These are phyloP conservation scores for Pseudogymnoascus sp. DNA, from an alignment of 2,329 filamentous ascomycete genomes.

Conservation along the genomic window DNA sequence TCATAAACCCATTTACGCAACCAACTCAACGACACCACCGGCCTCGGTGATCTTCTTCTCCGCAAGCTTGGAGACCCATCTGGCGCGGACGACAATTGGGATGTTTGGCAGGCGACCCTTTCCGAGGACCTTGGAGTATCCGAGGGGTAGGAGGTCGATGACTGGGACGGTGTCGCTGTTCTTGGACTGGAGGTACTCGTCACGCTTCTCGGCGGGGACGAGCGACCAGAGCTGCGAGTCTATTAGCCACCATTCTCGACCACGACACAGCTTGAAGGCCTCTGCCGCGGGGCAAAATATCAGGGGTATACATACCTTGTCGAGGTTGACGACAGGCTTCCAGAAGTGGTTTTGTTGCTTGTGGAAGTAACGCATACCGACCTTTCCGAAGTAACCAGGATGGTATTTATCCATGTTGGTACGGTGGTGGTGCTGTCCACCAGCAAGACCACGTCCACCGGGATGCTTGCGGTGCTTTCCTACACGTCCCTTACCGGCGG, in stretches of 20 bases:
- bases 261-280: not conserved
- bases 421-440: constrained; percentile 98
- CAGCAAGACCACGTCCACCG: constrained; percentile 80
- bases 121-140: constrained; percentile 97
- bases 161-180: constrained; percentile 92
- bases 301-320: constrained; percentile 63
- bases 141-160: constrained; percentile 92
- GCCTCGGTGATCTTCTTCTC: constrained; percentile 99
- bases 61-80: constrained; percentile 92
- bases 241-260: not conserved
- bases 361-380: constrained; percentile 95
- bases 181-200: constrained; percentile 74
- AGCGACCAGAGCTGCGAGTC: constrained; percentile 78
- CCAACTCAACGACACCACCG: constrained; percentile 90
- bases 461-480: constrained; percentile 97
- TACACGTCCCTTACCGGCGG: constrained; percentile 94
- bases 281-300: not conserved
- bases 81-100: constrained; percentile 87
- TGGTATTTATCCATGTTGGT: constrained; percentile 92
- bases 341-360: constrained; percentile 92
- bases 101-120: constrained; percentile 94
- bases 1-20: constrained; percentile 56
- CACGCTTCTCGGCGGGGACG: constrained; percentile 85
- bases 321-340: constrained; percentile 98
- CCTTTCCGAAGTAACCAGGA: constrained; percentile 99